These are phyloP conservation scores for Schizosaccharomyces cryophilus DNA, from an alignment of 805 yeast genomes.

Conservation along the genomic window DNA sequence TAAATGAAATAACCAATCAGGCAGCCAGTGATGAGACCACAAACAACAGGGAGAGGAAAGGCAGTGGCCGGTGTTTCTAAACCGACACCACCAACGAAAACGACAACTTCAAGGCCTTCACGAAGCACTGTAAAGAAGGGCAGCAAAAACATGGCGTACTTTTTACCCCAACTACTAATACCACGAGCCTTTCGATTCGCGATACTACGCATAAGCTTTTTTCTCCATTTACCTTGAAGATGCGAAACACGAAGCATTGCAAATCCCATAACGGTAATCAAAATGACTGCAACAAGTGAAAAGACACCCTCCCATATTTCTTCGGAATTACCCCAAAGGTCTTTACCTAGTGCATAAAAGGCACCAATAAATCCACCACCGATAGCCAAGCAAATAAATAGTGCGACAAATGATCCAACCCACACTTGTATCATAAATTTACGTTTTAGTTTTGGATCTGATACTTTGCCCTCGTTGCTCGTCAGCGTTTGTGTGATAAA, in stretches of 20 bases:
- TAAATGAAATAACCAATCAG: conserved; percentile 46
- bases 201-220: conserved; percentile 70
- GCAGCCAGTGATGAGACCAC: conserved; percentile 63
- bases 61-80: conserved; percentile 38
- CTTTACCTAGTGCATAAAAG: conserved; percentile 54
- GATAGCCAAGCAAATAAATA: conserved; percentile 50
- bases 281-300: conserved; percentile 65
- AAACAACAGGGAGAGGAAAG: conserved; percentile 80
- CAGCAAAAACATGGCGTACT: conserved; percentile 68
- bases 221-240: conserved; percentile 93
- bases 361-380: conserved; percentile 93
- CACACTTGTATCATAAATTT: conserved; percentile 58
- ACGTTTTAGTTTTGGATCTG: conserved; percentile 22
- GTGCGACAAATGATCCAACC: conserved; percentile 54
- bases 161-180: conserved; percentile 32
- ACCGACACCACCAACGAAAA: conserved; percentile 90
- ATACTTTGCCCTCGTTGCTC: neutral
- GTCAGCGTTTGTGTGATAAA: conserved; percentile 48
- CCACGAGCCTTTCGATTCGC: conserved; percentile 13
- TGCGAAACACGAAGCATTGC: conserved; percentile 89
- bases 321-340: conserved; percentile 69
- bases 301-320: conserved; percentile 95
- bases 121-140: conserved; percentile 80
- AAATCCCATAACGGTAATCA: conserved; percentile 84
- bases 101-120: conserved; percentile 94